Percentiles rank a stretch among this genome's conserved stretches.
phyloP scores from a whole-genome alignment of 2,329 filamentous ascomycete species.

The Colletotrichum coccodes region DNA sequence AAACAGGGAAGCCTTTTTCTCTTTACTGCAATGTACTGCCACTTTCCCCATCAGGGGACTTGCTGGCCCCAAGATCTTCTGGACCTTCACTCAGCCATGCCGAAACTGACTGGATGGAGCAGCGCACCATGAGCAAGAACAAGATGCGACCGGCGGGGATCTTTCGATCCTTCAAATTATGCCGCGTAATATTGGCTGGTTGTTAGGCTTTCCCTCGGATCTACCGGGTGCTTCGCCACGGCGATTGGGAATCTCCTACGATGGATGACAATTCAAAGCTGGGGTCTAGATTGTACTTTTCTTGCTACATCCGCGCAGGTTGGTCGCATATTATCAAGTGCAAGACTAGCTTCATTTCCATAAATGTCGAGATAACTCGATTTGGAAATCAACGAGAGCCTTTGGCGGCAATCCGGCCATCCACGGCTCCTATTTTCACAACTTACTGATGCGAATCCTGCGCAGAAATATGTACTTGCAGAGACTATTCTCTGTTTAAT shows the following conservation, averaged over 20 bases:
- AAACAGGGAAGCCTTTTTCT: background rate
- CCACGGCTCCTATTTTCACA: no score
- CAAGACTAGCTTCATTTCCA: no score
- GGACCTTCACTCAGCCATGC: background rate
- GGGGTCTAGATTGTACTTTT: background rate
- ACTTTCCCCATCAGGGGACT: background rate
- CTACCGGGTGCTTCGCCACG: background rate
- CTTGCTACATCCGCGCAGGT: background rate
- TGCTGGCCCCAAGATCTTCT: background rate
- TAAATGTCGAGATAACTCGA: no score
- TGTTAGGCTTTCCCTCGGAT: background rate
- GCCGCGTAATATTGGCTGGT: background rate
- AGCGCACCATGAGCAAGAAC: background rate
- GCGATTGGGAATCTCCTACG: background rate
- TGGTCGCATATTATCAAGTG: background rate
- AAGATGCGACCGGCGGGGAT: background rate
- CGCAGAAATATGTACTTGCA: no score
- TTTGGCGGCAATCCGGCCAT: no score
- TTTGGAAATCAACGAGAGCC: no score
- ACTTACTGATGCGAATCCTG: no score
- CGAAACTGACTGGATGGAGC: background rate
- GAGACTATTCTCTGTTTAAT: no score
- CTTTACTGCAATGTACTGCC: background rate
- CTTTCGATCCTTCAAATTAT: background rate
- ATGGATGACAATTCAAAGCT: background rate